Evolutionary conservation across 2,329 filamentous ascomycete genomes (phyloP).

Genomic region (Calonectria pseudoreteaudii): DNA sequence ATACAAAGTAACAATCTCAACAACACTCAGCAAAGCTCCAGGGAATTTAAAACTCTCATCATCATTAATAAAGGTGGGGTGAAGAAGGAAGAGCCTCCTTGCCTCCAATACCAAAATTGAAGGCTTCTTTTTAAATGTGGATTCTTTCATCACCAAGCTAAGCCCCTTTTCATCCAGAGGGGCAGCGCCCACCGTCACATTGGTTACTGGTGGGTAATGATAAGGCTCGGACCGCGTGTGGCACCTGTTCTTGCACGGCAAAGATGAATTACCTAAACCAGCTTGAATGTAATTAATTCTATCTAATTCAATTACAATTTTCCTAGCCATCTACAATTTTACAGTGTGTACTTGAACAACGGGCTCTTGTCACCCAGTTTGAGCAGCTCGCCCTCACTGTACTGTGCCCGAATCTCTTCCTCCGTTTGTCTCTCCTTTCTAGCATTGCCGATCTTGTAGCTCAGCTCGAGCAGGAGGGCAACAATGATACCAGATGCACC

Average conservation of each 20-base stretch:
- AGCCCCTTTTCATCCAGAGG: no score
- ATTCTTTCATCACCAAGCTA: no score
- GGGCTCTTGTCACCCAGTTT: slow-evolving; percentile 48
- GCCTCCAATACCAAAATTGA: no score
- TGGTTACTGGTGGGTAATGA: not conserved
- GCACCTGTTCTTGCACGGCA: not conserved
- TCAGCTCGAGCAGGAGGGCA: slow-evolving; percentile 44
- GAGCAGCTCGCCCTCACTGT: slow-evolving; percentile 43
- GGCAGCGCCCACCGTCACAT: no score
- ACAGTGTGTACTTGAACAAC: slow-evolving; percentile 45
- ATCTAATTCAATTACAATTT: not conserved
- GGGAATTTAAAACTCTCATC: no score
- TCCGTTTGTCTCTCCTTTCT: slow-evolving; percentile 38
- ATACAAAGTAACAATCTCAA: no score
- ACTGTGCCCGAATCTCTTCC: slow-evolving; percentile 37
- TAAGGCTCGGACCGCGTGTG: not conserved
- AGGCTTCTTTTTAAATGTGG: no score
- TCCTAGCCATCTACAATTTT: not conserved
- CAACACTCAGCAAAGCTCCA: no score
- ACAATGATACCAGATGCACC: slow-evolving; percentile 42
- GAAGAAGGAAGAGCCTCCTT: no score
- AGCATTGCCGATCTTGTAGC: slow-evolving; percentile 40
- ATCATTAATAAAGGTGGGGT: no score
- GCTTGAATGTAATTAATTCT: not conserved
- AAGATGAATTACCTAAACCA: not conserved